Evolutionary conservation across 2,329 filamentous ascomycete species (phyloP).

Genomic region (Tympanopsis confertula): DNA sequence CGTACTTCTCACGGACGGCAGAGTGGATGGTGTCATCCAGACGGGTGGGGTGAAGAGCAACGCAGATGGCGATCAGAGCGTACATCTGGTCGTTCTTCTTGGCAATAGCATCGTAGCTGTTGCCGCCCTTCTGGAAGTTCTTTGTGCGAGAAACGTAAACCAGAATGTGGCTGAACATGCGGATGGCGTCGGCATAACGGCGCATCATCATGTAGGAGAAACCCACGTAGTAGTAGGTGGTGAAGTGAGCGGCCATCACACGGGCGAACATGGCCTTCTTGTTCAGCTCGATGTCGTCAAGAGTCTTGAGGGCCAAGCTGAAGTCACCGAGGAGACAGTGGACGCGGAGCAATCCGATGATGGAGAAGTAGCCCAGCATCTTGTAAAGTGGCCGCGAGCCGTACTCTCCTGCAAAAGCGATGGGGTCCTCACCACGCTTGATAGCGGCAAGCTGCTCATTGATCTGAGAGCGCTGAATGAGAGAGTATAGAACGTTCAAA

Average conservation of each 20-base stretch:
- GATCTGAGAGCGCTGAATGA: constrained; percentile 97
- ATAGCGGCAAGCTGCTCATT: constrained; percentile 91
- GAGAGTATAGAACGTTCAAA: constrained; percentile 95
- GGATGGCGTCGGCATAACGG: constrained; percentile 96
- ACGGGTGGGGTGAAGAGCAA: constrained; percentile 91
- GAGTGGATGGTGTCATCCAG: constrained; percentile 99
- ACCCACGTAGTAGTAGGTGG: constrained; percentile 98
- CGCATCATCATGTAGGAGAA: constrained; percentile 99
- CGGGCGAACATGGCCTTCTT: constrained; percentile 99
- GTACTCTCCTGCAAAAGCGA: constrained; percentile 84
- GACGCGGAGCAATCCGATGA: constrained; percentile 90
- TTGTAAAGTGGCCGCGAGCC: constrained; percentile 88
- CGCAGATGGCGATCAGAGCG: constrained; percentile 94
- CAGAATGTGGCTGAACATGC: constrained; percentile 99
- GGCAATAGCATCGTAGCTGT: constrained; percentile 86
- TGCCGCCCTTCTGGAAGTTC: constrained; percentile 99
- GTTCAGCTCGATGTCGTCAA: constrained; percentile 98
- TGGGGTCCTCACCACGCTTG: constrained; percentile 84
- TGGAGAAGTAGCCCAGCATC: constrained; percentile 98
- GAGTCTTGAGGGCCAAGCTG: constrained; percentile 92
- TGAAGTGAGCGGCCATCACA: constrained; percentile 99
- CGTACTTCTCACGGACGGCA: constrained; percentile 95
- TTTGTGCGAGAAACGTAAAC: constrained; percentile 98
- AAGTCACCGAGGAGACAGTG: constrained; percentile 97
- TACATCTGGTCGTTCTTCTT: constrained; percentile 99